Percentiles rank a stretch among this genome's conserved stretches.
phyloP scores from a whole-genome alignment of 306 rosid genomes.

The Crotalaria pallida region DNA sequence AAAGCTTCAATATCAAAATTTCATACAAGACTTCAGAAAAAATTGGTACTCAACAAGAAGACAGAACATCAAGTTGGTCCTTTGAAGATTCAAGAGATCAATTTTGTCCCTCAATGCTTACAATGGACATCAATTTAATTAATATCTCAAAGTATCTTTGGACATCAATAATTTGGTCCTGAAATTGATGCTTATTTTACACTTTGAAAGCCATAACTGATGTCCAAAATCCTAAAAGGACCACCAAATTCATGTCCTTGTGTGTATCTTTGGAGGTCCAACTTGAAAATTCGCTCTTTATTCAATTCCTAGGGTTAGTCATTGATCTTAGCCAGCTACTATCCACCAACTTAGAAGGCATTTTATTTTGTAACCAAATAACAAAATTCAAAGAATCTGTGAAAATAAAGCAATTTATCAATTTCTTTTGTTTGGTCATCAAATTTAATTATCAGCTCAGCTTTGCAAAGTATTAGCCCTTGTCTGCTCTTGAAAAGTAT shows the following conservation, averaged over 20 bases:
- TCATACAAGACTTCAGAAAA: not conserved
- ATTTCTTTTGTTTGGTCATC: not conserved
- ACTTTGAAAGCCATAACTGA: not conserved
- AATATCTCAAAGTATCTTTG: not conserved
- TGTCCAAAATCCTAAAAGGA: not conserved
- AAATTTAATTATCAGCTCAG: not conserved
- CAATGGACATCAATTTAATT: not conserved
- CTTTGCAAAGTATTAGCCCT: not conserved
- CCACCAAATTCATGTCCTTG: not conserved
- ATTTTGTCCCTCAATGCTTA: not conserved
- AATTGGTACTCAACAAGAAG: not conserved
- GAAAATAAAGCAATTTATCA: not conserved
- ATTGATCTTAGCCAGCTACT: not conserved
- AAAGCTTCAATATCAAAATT: not conserved
- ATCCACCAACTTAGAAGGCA: not conserved
- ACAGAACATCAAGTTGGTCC: not conserved
- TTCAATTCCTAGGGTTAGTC: not conserved
- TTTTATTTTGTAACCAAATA: not conserved
- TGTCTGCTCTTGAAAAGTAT: not conserved
- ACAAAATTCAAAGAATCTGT: not conserved
- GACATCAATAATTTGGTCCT: not conserved
- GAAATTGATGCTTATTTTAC: not conserved
- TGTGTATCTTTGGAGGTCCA: not conserved
- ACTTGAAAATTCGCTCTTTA: not conserved
- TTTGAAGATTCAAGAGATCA: not conserved